A percentile compares a stretch with the other conserved stretches of the same genome.
Evolutionary conservation across 768 basidiomycete species (phyloP).

Genomic region (Calocybe indica): DNA sequence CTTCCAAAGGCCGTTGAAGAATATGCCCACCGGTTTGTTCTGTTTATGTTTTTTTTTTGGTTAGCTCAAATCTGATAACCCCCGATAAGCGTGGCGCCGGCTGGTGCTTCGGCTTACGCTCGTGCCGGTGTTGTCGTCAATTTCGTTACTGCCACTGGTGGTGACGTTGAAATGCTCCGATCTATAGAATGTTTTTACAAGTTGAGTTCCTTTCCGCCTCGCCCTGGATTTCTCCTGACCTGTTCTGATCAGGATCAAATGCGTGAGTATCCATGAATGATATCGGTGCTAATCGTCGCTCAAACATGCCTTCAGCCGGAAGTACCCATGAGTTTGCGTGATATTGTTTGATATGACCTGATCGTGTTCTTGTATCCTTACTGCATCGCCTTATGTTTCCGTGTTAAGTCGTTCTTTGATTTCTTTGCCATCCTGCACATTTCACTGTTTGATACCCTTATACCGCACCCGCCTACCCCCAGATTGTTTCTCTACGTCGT

Average conservation of each 20-base stretch:
- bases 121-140: conserved; percentile 92
- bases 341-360: conserved; percentile 66
- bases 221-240: conserved; percentile 9
- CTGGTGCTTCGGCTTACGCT: conserved; percentile 78
- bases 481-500: conserved; percentile 58
- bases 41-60: neutral
- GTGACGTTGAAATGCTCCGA: conserved; percentile 97
- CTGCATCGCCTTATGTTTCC: conserved; percentile 26
- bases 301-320: conserved; percentile 57
- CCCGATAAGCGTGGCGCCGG: conserved; percentile 66
- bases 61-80: conserved; percentile 6
- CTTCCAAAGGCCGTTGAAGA: conserved; percentile 94
- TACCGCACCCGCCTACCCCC: conserved; percentile 11
- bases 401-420: conserved; percentile 8
- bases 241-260: conserved; percentile 64
- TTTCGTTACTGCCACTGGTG: conserved; percentile 95
- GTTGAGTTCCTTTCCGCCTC: conserved; percentile 30
- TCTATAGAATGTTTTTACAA: conserved; percentile 99
- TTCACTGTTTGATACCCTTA: conserved; percentile 30
- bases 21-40: conserved; percentile 82
- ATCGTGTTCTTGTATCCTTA: conserved; percentile 61
- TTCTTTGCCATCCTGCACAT: conserved; percentile 29
- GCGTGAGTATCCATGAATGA: conserved; percentile 44
- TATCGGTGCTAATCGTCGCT: neutral
- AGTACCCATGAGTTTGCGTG: conserved; percentile 86